Evolutionary conservation across 495 filamentous ascomycete species (phyloP).

Genomic region (Aspergillus olivimuriae): DNA sequence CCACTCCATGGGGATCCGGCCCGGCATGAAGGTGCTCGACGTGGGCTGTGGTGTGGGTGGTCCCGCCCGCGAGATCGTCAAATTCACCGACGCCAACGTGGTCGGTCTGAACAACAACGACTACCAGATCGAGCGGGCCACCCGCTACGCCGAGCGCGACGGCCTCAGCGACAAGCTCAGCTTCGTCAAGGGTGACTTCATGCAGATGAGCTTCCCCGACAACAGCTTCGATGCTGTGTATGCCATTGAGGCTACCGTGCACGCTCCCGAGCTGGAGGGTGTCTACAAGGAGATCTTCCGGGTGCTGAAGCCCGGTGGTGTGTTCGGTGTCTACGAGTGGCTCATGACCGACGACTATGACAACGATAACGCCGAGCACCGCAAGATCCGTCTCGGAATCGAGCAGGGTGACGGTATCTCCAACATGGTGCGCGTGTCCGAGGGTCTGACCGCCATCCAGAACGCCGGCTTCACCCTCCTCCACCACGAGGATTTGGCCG

Average conservation of each 20-base stretch:
- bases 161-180: slow-evolving; percentile 74
- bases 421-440: slow-evolving; percentile 92
- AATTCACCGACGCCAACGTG: slow-evolving; percentile 86
- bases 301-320: slow-evolving; percentile 91
- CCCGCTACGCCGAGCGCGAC: slow-evolving; percentile 74
- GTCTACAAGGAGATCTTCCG: slow-evolving; percentile 93
- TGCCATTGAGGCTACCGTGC: slow-evolving; percentile 95
- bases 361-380: slow-evolving; percentile 80
- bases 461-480: slow-evolving; percentile 82
- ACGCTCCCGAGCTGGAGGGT: slow-evolving; percentile 89
- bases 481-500: slow-evolving; percentile 85
- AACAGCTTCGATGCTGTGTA: slow-evolving; percentile 94
- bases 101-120: slow-evolving; percentile 99
- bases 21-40: slow-evolving; percentile 86
- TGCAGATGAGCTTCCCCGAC: slow-evolving; percentile 97
- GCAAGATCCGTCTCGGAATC: slow-evolving; percentile 87
- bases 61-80: slow-evolving; percentile 93
- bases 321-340: slow-evolving; percentile 99
- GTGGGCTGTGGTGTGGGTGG: slow-evolving; percentile 98
- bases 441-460: slow-evolving; percentile 79
- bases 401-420: slow-evolving; percentile 96
- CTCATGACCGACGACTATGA: slow-evolving; percentile 97
- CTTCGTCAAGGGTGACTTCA: slow-evolving; percentile 96
- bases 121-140: slow-evolving; percentile 96
- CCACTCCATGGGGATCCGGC: slow-evolving; percentile 76